phyloP scores from a whole-genome alignment of 768 basidiomycete genomes.

The Porphyrellus cyaneotinctus region DNA sequence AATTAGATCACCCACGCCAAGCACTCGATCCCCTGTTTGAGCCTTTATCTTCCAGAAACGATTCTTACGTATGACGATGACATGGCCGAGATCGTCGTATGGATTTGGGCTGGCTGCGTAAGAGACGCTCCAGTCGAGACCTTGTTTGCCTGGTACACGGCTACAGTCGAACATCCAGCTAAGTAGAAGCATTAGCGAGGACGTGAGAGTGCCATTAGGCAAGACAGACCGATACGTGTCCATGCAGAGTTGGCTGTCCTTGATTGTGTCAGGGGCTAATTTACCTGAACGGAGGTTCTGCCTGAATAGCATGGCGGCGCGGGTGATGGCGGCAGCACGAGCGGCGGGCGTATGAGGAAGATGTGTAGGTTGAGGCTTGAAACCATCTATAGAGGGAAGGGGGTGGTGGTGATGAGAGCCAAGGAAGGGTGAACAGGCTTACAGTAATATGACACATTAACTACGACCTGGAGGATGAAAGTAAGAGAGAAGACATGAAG shows the following conservation, averaged over 20 bases:
- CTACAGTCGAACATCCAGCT: constrained; percentile 95
- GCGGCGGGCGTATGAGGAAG: constrained; percentile 53
- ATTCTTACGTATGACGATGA: constrained; percentile 83
- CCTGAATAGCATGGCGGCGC: constrained; percentile 71
- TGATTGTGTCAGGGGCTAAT: constrained; percentile 61
- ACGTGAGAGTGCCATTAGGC: not conserved
- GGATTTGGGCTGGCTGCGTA: constrained; percentile 46
- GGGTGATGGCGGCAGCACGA: constrained; percentile 69
- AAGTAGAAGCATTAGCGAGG: not conserved
- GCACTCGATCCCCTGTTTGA: constrained; percentile 48
- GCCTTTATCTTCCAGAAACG: constrained; percentile 79
- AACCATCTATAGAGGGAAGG: constrained; percentile 58
- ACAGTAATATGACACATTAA: constrained; percentile 97
- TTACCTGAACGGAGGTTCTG: constrained; percentile 61
- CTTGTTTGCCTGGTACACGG: constrained; percentile 69
- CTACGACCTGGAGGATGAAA: constrained; percentile 54
- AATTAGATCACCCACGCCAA: constrained; percentile 63
- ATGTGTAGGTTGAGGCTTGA: constrained; percentile 60
- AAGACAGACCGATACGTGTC: constrained; percentile 69
- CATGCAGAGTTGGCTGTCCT: constrained; percentile 76
- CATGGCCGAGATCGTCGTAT: constrained; percentile 60
- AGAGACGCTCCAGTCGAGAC: constrained; percentile 73
- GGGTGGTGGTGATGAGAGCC: constrained; percentile 7
- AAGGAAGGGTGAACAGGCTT: constrained; percentile 19
- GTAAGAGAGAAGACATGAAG: constrained; percentile 1